phyloP scores from a whole-genome alignment of 23 red algal genomes.

The Gracilariopsis chorda region DNA sequence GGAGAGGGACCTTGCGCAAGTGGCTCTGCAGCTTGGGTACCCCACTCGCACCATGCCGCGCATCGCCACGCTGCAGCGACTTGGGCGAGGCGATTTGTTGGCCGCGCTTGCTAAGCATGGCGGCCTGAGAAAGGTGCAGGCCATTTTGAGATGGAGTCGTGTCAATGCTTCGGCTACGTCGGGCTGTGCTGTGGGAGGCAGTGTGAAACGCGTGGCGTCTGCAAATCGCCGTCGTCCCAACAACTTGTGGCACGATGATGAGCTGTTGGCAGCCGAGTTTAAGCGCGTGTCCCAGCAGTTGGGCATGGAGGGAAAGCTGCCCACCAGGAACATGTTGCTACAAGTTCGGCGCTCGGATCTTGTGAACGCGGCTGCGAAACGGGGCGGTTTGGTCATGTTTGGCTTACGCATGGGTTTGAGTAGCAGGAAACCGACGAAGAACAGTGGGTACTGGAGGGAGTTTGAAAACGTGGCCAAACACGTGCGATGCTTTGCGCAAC shows the following conservation, averaged over 20 bases:
- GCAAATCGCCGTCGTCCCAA: background rate
- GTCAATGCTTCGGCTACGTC: no score
- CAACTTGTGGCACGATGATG: conserved; percentile 16
- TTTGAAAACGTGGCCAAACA: background rate
- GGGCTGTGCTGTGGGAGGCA: background rate
- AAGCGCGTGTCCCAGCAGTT: background rate
- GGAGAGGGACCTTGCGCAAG: conserved; percentile 19
- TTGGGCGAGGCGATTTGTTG: conserved; percentile 41
- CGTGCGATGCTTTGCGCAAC: background rate
- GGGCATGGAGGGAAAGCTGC: conserved; percentile 4
- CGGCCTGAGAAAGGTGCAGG: conserved; percentile 18
- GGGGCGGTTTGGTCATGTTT: conserved; percentile 26
- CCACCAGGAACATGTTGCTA: conserved; percentile 11
- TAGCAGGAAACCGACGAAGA: background rate
- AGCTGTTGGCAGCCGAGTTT: background rate
- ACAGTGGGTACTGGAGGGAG: conserved; percentile 9
- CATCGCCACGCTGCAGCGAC: conserved; percentile 5
- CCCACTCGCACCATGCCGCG: conserved; percentile 19
- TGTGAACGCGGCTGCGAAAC: conserved; percentile 18
- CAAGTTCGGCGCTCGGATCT: background rate
- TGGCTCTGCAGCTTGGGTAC: background rate
- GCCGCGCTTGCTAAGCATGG: conserved; percentile 56
- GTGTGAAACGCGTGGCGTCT: background rate
- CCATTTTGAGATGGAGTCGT: conserved; percentile 7
- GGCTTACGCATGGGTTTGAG: background rate